Percentiles rank a stretch among this genome's conserved stretches.
Evolutionary conservation across 2,329 filamentous ascomycete genomes (phyloP).

Genomic region (Epichloe brachyelytri): DNA sequence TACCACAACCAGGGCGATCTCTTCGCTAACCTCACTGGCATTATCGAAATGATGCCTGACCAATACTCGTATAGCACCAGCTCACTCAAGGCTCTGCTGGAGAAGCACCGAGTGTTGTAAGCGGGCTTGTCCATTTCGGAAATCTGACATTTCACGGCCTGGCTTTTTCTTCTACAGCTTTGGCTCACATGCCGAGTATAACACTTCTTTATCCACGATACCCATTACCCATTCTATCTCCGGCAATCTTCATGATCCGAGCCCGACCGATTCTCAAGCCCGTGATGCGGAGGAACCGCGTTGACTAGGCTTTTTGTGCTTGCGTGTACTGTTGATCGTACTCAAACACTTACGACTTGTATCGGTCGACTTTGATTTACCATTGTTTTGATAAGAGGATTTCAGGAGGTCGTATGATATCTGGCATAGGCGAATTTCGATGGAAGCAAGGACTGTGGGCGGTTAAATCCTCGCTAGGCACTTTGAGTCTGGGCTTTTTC

Average conservation of each 20-base stretch:
- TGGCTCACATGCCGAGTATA: neutral
- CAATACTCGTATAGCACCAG: constrained; percentile 45
- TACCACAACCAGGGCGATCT: constrained; percentile 82
- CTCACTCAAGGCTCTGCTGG: constrained; percentile 38
- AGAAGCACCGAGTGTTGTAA: constrained; percentile 39
- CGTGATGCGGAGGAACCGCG: no score
- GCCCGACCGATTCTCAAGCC: neutral
- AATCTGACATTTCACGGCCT: neutral
- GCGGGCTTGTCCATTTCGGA: neutral
- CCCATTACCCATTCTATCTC: neutral
- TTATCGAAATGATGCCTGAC: constrained; percentile 74
- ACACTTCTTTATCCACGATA: constrained; percentile 1
- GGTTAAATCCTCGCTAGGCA: no score
- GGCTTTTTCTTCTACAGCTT: neutral
- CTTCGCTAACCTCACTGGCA: constrained; percentile 77
- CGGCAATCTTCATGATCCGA: neutral
- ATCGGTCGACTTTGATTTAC: no score
- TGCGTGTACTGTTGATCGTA: no score
- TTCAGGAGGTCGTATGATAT: no score
- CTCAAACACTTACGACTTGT: no score
- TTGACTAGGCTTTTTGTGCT: no score
- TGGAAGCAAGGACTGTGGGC: no score
- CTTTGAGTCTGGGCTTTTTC: neutral
- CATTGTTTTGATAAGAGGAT: no score
- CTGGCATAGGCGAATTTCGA: no score